Conservation (phyloP, 805 yeast genomes). For the Lachancea nothofagi region DNA sequence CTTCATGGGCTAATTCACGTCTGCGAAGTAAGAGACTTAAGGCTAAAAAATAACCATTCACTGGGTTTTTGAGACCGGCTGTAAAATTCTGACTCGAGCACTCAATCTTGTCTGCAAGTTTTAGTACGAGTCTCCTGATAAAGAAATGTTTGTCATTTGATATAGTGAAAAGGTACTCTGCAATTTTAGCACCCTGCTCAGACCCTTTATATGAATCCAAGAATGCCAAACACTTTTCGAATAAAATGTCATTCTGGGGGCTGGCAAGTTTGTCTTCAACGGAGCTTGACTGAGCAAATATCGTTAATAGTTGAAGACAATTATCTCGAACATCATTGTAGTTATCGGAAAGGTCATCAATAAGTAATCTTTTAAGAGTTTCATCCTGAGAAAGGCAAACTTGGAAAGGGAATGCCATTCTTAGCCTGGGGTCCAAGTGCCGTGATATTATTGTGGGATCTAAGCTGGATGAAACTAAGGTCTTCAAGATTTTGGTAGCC, state of each 20-base stretch:
- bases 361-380: slow-evolving; percentile 41
- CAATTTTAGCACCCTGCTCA: slow-evolving; percentile 72
- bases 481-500: slow-evolving; percentile 43
- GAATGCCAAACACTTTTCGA: slow-evolving; percentile 31
- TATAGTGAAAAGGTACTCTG: slow-evolving; percentile 45
- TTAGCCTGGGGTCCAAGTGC: slow-evolving; percentile 39
- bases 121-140: slow-evolving; percentile 30
- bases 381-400: slow-evolving; percentile 38
- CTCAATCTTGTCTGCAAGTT: slow-evolving; percentile 33
- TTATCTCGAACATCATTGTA: slow-evolving; percentile 69
- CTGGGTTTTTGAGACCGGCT: slow-evolving; percentile 44
- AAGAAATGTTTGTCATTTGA: slow-evolving; percentile 29
- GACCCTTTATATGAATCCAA: slow-evolving; percentile 51
- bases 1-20: slow-evolving; percentile 12
- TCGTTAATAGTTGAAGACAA: slow-evolving; percentile 43
- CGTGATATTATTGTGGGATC: slow-evolving; percentile 40
- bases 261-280: background rate
- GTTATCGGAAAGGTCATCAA: slow-evolving; percentile 61
- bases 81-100: slow-evolving; percentile 35
- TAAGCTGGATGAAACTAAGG: slow-evolving; percentile 49
- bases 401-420: slow-evolving; percentile 45
- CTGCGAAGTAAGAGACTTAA: slow-evolving; percentile 42
- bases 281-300: slow-evolving; percentile 24
- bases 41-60: slow-evolving; percentile 69
- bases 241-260: slow-evolving; percentile 13